Conservation (phyloP, 2,329 filamentous ascomycete species). For the Hypoxylon sp. region DNA sequence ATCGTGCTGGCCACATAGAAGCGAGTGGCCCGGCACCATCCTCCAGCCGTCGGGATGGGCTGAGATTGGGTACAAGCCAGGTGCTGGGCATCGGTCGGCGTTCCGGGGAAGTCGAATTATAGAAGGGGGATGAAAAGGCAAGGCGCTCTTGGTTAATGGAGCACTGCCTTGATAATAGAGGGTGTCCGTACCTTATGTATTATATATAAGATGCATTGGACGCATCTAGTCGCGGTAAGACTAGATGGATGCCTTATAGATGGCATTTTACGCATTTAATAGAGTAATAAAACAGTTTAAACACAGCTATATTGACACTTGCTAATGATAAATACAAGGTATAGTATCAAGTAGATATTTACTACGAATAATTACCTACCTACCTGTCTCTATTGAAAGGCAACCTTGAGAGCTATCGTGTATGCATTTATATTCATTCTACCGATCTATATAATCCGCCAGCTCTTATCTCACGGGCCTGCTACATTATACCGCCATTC, state of each 20-base stretch:
- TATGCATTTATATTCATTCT: background rate
- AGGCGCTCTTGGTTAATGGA: constrained; percentile 6
- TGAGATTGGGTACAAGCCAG: background rate
- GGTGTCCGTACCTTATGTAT: constrained; percentile 19
- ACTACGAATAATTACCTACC: too few relatives aligned
- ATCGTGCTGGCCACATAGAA: constrained; percentile 3
- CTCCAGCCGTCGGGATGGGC: background rate
- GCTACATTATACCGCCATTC: background rate
- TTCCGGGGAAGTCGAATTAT: background rate
- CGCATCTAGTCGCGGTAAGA: background rate
- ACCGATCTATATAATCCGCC: background rate
- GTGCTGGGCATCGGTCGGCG: constrained; percentile 11
- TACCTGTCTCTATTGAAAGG: background rate
- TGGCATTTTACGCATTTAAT: constrained; percentile 20
- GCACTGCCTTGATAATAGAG: constrained; percentile 10
- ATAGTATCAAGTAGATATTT: background rate
- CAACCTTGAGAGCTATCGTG: background rate
- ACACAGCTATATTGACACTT: background rate
- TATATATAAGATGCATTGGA: constrained; percentile 17
- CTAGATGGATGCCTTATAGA: constrained; percentile 9
- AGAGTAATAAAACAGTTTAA: constrained; percentile 21
- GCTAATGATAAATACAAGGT: background rate
- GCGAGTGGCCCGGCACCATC: background rate
- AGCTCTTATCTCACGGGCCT: background rate
- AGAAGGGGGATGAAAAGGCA: constrained; percentile 12